A percentile compares a stretch with the other conserved stretches of the same genome.
Evolutionary conservation across 2,329 filamentous ascomycete species (phyloP).

Genomic region (Ophiostoma tasmaniense): DNA sequence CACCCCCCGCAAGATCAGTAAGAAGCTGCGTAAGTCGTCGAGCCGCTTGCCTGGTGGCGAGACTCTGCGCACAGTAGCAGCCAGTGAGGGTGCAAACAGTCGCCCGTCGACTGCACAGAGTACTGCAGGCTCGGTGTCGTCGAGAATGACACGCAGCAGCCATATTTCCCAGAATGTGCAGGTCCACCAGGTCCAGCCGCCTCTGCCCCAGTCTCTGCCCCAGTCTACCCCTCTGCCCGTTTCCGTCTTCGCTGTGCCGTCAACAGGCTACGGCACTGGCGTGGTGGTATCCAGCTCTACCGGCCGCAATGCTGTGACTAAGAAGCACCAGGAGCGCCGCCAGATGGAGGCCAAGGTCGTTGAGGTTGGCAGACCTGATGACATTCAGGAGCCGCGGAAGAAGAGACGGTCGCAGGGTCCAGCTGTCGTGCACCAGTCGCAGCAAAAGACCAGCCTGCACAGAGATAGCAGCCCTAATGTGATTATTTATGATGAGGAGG

Average conservation of each 20-base stretch:
- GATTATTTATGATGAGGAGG: not conserved
- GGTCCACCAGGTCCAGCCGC: constrained; percentile 14
- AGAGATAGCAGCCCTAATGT: not conserved
- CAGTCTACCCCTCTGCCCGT: not conserved
- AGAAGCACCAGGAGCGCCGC: constrained; percentile 11
- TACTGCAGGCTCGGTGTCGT: not conserved
- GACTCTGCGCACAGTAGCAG: not conserved
- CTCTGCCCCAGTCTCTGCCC: not conserved
- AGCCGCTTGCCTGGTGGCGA: constrained; percentile 33
- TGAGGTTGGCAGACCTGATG: not conserved
- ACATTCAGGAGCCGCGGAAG: not conserved
- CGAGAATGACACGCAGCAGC: constrained; percentile 2
- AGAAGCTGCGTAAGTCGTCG: constrained; percentile 46
- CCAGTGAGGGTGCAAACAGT: not conserved
- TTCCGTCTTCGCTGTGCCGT: not conserved
- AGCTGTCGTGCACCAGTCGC: constrained; percentile 16
- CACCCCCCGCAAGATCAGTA: constrained; percentile 31
- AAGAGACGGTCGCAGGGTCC: constrained; percentile 9
- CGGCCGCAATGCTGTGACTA: not conserved
- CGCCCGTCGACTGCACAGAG: not conserved
- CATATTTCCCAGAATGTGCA: not conserved
- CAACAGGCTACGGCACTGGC: not conserved
- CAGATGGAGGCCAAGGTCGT: not conserved
- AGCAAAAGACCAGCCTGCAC: not conserved
- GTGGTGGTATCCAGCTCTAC: not conserved